Base-by-base conservation (phyloP, 2,329 filamentous ascomycete species). In the Elsinoe fawcettii region DNA sequence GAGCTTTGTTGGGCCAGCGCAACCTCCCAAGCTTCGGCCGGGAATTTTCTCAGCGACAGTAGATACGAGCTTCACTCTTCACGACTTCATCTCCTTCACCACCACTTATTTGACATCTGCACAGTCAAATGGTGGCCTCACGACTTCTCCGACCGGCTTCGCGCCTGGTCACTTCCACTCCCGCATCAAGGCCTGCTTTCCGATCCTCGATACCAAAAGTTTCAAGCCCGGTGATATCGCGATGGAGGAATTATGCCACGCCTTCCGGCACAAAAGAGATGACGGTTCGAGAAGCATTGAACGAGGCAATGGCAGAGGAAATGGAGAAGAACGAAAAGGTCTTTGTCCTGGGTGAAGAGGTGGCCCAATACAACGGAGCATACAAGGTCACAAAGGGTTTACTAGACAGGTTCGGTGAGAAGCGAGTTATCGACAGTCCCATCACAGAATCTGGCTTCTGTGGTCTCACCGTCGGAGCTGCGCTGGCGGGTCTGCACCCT, bases 371-470 rank as follows among this genome's bases (percentile, higher is more conserved):
- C 81, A 99, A 99, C 75, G 93, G 93, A 80, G 92, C 92, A 71
- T 99, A 99, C 85, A 99, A 99, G 80, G 92, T 99, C 72, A 99
- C 93, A 69, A 96, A 96, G 81, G 93, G 93, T 66, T 84, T 99
- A 63, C 76, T 97, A 69, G 93, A 99, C 77, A 88, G 92, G 68
- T 99, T 99, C 73, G 93, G 93, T 67, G 91, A 96, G 62, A 95
- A 92, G 83, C 84, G 93, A 73, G 88, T 99, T 66, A 99, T 99
- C 70, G 93, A 99, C 76, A 96, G 88, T 63, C 93, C 93, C 70
- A 99, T 99, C 77, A 99, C 93, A 61, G 93, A 99, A 78, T 91
- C 87, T 68, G 93, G 93, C 67, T 99, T 99, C 80, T 81, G 80
- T 70, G 93, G 93, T 81, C 81, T 99, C 62, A 92, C 92, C 56